Evolutionary conservation across 805 yeast species (phyloP).

Genomic region (Lipomyces chichibuensis): DNA sequence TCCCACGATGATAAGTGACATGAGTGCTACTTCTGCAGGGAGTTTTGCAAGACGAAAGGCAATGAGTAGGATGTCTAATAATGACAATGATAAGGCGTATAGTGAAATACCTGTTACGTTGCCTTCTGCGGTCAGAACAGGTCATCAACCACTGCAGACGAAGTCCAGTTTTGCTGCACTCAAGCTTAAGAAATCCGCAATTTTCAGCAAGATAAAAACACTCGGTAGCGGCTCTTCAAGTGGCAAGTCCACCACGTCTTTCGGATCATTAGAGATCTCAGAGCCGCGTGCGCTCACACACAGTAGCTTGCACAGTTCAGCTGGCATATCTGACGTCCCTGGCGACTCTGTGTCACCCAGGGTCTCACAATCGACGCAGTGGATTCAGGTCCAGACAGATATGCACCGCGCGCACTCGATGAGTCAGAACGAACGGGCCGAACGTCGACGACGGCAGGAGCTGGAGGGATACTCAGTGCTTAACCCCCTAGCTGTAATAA

Average conservation of each 20-base stretch:
- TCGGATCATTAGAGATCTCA: not conserved
- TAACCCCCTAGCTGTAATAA: constrained; percentile 54
- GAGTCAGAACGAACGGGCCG: constrained; percentile 66
- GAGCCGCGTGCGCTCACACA: not conserved
- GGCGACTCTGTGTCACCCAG: not conserved
- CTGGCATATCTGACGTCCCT: constrained; percentile 1
- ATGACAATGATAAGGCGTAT: not conserved
- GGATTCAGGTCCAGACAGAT: constrained; percentile 62
- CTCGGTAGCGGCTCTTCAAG: constrained; percentile 21
- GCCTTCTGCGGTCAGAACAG: constrained; percentile 17
- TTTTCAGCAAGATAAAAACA: constrained; percentile 26
- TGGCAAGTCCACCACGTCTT: constrained; percentile 19
- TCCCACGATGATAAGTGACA: constrained; percentile 56
- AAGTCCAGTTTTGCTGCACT: constrained; percentile 30
- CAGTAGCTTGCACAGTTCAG: constrained; percentile 12
- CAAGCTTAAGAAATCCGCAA: constrained; percentile 40
- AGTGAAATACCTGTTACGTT: constrained; percentile 13
- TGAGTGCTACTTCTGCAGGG: constrained; percentile 89
- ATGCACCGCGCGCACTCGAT: constrained; percentile 74
- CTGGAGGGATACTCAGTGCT: constrained; percentile 61
- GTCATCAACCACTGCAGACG: constrained; percentile 12
- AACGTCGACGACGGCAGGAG: constrained; percentile 63
- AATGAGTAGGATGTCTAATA: constrained; percentile 17
- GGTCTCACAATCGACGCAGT: constrained; percentile 38
- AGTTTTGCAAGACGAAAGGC: constrained; percentile 74